Conservation (phyloP, 164 flowering plant genomes). For the Liriodendron chinense region DNA sequence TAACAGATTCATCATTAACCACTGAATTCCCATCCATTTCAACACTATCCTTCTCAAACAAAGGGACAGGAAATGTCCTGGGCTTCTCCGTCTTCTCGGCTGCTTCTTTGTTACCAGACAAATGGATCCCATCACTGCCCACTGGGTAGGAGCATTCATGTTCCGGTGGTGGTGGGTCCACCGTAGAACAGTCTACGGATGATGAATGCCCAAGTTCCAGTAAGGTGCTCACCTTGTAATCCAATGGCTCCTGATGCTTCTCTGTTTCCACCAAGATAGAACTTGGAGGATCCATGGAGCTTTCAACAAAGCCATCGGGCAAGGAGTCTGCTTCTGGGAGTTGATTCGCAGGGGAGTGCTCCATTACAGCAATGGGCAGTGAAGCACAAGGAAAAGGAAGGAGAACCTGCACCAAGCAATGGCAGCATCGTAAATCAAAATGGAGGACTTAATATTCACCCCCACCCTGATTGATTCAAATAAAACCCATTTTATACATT, state of each 20-base stretch:
- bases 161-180: background rate
- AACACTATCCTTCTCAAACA: constrained; percentile 35
- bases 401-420: background rate
- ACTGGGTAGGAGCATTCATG: too few relatives aligned
- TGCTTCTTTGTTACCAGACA: constrained; percentile 4
- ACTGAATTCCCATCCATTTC: constrained; percentile 7
- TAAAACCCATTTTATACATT: too few relatives aligned
- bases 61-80: constrained; percentile 46
- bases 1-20: constrained; percentile 11
- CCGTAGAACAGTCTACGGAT: background rate
- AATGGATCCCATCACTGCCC: constrained; percentile 16
- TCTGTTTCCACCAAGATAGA: constrained; percentile 40
- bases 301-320: constrained; percentile 82
- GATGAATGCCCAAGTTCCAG: background rate
- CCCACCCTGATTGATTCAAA: too few relatives aligned
- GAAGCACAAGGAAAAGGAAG: background rate
- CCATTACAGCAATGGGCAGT: constrained; percentile 30
- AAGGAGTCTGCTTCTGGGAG: constrained; percentile 75
- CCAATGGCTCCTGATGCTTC: constrained; percentile 18
- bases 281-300: constrained; percentile 42
- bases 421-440: background rate
- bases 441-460: too few relatives aligned
- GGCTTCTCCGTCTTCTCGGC: constrained; percentile 31
- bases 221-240: constrained; percentile 28
- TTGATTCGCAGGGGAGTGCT: constrained; percentile 45